These are phyloP conservation scores for Eutrema heterophyllum DNA, from an alignment of 345 rosid genomes.

Conservation along the genomic window DNA sequence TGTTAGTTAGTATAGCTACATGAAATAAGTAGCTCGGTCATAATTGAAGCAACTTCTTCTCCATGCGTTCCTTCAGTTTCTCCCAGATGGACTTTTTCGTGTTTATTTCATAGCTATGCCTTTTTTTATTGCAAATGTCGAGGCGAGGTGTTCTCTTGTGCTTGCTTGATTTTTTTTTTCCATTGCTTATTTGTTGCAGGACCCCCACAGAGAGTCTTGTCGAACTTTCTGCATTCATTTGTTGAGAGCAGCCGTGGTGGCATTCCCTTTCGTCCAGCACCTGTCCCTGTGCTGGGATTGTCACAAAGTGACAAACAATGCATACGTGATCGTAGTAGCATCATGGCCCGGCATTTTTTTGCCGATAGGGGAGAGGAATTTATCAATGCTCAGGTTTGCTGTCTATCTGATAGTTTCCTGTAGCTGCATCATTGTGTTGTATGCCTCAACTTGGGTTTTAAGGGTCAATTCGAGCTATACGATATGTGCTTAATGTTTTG, in stretches of 20 bases:
- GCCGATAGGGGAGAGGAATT: constrained; percentile 89
- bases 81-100: background rate
- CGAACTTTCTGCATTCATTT: constrained; percentile 84
- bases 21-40: background rate
- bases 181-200: constrained; percentile 44
- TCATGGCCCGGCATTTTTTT: constrained; percentile 95
- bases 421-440: background rate
- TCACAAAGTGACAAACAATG: constrained; percentile 93
- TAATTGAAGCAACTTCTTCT: background rate
- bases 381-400: constrained; percentile 77
- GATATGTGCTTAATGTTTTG: constrained; percentile 1
- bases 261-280: constrained; percentile 79
- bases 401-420: background rate
- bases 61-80: background rate
- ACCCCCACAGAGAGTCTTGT: constrained; percentile 89
- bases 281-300: constrained; percentile 77
- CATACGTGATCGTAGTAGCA: constrained; percentile 98
- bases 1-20: background rate
- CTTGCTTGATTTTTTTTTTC: constrained; percentile 13
- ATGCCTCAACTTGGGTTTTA: background rate
- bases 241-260: constrained; percentile 86
- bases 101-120: background rate
- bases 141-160: background rate
- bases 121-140: background rate
- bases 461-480: background rate